Base-by-base conservation (phyloP, 345 rosid species). In the Salix caprea region DNA sequence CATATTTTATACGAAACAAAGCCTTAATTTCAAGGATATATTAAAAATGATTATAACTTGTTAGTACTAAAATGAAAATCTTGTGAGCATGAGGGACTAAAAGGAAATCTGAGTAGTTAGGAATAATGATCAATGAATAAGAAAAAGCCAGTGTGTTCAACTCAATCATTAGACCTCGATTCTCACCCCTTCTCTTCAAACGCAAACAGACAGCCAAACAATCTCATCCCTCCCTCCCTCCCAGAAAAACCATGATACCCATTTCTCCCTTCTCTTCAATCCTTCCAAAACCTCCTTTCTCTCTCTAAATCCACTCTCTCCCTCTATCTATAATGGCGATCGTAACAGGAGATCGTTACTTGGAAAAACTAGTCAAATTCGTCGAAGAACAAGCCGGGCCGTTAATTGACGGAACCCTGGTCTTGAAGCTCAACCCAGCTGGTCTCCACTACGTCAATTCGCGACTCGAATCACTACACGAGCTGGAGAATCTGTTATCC, bases 361-460 rank as follows among this genome's bases (percentile, higher is more conserved):
- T 96, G 0, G 98, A 96, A 74, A 87, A 88, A 74, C 90, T 96
- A 39, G 93, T 90, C 56, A 86, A 83, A 69, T 96, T 96, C 85
- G 92, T 96, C 2, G 97, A 92, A n/a, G 80, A 85, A 5, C 88
- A 89, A 10, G 94, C 97, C 28, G 99, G 88, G 11, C 76, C 87
- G 23, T 85, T 96, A 24, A 81, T 96, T 46, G 99, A 96, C 11
- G 93, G 87, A 0, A 58, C 90, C 62, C 73, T 89, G 58, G 89
- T 90, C 44, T 90, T 96, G 67, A 96, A 96, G 82, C 97, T 96
- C 34, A 96, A 96, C 65, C 97, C 99, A 24, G 97, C 85, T 1
- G 99, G 99, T 7, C 98, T 93, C 72, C 97, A 91, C 89, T 96
- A 96, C 81, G 97, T 96, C 15, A 94, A 96, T 72, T 95, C 90